Base-by-base conservation (phyloP, 192 early-diverging fungal genomes). In the Oehlia diaphana region DNA sequence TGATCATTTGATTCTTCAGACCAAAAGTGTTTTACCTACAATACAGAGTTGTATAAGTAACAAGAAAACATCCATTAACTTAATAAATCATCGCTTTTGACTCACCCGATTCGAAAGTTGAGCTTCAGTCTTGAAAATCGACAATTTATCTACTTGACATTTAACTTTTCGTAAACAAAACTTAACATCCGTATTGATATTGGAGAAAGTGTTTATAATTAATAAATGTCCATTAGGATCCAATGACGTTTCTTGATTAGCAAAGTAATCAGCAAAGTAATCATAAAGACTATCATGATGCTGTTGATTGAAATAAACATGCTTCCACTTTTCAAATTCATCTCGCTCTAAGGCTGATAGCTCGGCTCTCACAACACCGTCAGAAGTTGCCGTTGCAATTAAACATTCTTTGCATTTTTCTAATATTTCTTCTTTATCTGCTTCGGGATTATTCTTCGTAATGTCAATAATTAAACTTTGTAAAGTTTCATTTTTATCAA, bases 381-480 rank as follows among this genome's bases (percentile, higher is more conserved):
- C 80, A 2, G 80, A 77, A 37, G 74, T 37, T 14, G 80, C 80
- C 47, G 66, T 81, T 4, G 37, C 28, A 2, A 81, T 67, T 19
- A 81, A 26, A 2, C 35, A 28, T 67, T 58, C 80, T 62, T 81
- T 81, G 39, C 80, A 81, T 16, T 49, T 26, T 53, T 62, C 28
- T 44, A 67, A 14, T 63, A 81, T 81, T 28, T n/a, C 64, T 7
- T 62, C 64, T 28, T 75, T n/a, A 26, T 76, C 19, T 4, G 13
- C 13, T 10, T 58, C 39, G 7, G 77, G 67, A 71, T 79, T 71
- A n/a, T 63, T 79, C 37, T 72, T 53, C 12, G 26, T 42, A 10
- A 13, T 9, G 21, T 79, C 35, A 7, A 79, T 71, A 16, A 79
- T 44, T 61, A 79, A 63, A 71, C 80, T 81, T 23, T 70, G 73